Evolutionary conservation across 495 filamentous ascomycete genomes (phyloP).

Genomic region (Xylaria scruposa): DNA sequence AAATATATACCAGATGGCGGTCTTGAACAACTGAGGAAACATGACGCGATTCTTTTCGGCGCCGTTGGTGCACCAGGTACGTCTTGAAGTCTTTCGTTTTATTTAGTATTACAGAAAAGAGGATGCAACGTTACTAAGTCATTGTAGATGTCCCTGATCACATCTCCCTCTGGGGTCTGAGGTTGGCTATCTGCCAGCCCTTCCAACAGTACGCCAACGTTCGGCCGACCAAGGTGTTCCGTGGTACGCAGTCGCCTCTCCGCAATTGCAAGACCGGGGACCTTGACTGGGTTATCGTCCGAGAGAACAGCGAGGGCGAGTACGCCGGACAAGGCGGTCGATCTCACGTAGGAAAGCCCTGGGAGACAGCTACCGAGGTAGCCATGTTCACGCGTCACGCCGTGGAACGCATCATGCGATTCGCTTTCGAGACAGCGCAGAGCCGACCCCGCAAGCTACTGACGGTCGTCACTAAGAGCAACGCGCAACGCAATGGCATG

Average conservation of each 20-base stretch:
- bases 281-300: slow-evolving; percentile 63
- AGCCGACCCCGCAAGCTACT: slow-evolving; percentile 55
- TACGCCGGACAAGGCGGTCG: slow-evolving; percentile 64
- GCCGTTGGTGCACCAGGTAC: slow-evolving; percentile 62
- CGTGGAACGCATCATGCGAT: slow-evolving; percentile 61
- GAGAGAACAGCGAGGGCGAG: slow-evolving; percentile 65
- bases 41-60: slow-evolving; percentile 64
- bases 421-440: slow-evolving; percentile 59
- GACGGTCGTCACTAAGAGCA: slow-evolving; percentile 64
- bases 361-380: slow-evolving; percentile 61
- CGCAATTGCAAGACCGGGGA: slow-evolving; percentile 50
- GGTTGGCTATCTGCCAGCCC: slow-evolving; percentile 61
- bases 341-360: slow-evolving; percentile 57
- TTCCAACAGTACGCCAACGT: slow-evolving; percentile 65
- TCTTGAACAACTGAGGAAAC: slow-evolving; percentile 57
- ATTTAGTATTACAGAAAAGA: background rate
- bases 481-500: slow-evolving; percentile 64
- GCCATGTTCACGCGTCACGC: slow-evolving; percentile 62
- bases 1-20: slow-evolving; percentile 63
- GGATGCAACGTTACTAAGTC: background rate
- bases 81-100: background rate
- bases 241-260: slow-evolving; percentile 57
- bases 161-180: slow-evolving; percentile 63
- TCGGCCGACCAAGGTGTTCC: slow-evolving; percentile 57
- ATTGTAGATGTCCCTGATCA: slow-evolving; percentile 60